phyloP scores from a whole-genome alignment of 192 early-diverging fungal species.

The Helicostylum pulchrum region DNA sequence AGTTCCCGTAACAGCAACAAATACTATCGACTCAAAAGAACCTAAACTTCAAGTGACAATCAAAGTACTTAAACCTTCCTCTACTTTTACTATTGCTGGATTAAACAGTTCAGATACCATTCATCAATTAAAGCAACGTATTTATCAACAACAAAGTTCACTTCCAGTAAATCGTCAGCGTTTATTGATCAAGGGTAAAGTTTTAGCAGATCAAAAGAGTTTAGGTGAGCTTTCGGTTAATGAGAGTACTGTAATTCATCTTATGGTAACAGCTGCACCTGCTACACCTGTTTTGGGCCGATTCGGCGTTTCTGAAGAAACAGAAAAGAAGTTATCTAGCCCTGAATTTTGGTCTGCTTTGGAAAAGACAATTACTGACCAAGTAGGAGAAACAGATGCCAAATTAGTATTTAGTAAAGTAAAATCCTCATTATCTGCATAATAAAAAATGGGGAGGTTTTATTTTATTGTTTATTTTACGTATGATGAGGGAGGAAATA shows the following conservation, averaged over 20 bases:
- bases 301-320: conserved; percentile 9
- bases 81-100: conserved; percentile 24
- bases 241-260: conserved; percentile 43
- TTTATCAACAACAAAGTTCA: conserved; percentile 29
- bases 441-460: background rate
- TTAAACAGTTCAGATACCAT: conserved; percentile 21
- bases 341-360: conserved; percentile 25
- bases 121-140: conserved; percentile 27
- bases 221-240: conserved; percentile 47
- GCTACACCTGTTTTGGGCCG: background rate
- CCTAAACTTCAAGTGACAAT: conserved; percentile 15
- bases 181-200: conserved; percentile 59
- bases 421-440: conserved; percentile 9
- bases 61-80: conserved; percentile 36
- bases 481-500: no score
- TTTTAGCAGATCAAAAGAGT: conserved; percentile 49
- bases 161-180: conserved; percentile 42
- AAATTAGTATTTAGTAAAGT: conserved; percentile 12
- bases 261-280: conserved; percentile 43
- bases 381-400: conserved; percentile 12
- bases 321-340: conserved; percentile 14
- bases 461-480: no score
- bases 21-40: background rate
- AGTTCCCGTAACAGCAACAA: background rate
- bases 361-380: conserved; percentile 11